Percentiles rank a stretch among this genome's conserved stretches.
Conservation (phyloP, 2,329 filamentous ascomycete genomes). For the Colletotrichum lini region DNA sequence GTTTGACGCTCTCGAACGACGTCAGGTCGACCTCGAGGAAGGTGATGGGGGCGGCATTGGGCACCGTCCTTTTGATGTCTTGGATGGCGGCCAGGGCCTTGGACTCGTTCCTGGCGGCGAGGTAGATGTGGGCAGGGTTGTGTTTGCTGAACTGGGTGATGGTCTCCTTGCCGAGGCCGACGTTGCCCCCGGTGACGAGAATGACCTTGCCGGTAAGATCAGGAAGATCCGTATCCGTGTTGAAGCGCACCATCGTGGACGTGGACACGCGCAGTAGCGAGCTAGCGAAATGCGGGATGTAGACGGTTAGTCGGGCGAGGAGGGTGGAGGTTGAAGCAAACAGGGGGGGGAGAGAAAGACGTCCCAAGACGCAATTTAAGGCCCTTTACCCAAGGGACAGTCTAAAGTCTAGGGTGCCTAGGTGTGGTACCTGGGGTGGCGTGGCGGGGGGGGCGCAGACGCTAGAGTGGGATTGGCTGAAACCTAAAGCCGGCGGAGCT, state of each 20-base stretch:
- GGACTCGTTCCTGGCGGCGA: constrained; percentile 41
- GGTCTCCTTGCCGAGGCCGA: constrained; percentile 47
- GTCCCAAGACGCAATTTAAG: constrained; percentile 11
- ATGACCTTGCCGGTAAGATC: constrained; percentile 49
- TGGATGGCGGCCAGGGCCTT: constrained; percentile 54
- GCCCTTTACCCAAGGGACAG: not conserved
- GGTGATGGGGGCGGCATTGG: constrained; percentile 43
- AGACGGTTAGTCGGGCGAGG: not conserved
- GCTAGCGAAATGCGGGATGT: not conserved
- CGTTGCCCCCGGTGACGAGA: constrained; percentile 47
- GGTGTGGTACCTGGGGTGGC: no score
- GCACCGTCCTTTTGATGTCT: constrained; percentile 51
- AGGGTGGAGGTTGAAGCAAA: not conserved
- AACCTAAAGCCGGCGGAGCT: constrained; percentile 12
- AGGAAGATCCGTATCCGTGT: constrained; percentile 35
- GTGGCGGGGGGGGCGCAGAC: no score
- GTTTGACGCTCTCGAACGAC: constrained; percentile 59
- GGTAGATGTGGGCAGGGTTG: constrained; percentile 41
- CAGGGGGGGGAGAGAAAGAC: not conserved
- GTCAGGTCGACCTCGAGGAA: constrained; percentile 61
- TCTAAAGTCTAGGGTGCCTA: no score
- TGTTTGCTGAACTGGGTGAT: constrained; percentile 38
- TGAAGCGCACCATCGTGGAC: constrained; percentile 28
- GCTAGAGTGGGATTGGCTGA: constrained; percentile 12
- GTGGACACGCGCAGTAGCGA: no score